Evolutionary conservation across 495 filamentous ascomycete genomes (phyloP).

Genomic region (Hypoxylon intermedium): DNA sequence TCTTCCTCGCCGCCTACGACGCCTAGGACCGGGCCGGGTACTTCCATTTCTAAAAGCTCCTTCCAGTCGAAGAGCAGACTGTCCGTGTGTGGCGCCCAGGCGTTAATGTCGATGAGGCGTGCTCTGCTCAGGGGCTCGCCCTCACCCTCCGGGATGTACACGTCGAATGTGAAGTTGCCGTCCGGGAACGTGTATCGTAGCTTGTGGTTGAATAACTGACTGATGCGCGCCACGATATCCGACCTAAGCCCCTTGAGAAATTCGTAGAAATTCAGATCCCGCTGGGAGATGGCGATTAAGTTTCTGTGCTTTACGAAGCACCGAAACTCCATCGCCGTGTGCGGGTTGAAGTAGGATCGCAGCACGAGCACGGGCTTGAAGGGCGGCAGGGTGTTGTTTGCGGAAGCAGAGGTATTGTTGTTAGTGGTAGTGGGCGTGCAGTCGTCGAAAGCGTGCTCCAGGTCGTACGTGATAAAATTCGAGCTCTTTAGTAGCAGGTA

Average conservation of each 20-base stretch:
- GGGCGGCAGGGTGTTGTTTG: slow-evolving; percentile 61
- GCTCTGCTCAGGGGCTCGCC: slow-evolving; percentile 63
- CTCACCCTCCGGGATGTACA: slow-evolving; percentile 82
- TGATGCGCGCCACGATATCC: slow-evolving; percentile 66
- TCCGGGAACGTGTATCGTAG: slow-evolving; percentile 83
- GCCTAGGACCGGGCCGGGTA: slow-evolving; percentile 58
- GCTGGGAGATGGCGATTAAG: slow-evolving; percentile 84
- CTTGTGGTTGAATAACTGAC: slow-evolving; percentile 74
- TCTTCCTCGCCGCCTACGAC: slow-evolving; percentile 48
- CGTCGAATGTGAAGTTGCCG: slow-evolving; percentile 84
- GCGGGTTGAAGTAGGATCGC: slow-evolving; percentile 83
- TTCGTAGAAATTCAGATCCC: slow-evolving; percentile 87
- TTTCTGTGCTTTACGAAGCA: slow-evolving; percentile 85
- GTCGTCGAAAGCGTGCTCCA: slow-evolving; percentile 90
- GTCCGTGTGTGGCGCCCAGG: slow-evolving; percentile 91
- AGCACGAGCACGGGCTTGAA: slow-evolving; percentile 70
- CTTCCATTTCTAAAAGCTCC: slow-evolving; percentile 77
- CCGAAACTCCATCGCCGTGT: slow-evolving; percentile 90
- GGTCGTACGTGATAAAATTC: slow-evolving; percentile 91
- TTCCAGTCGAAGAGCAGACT: slow-evolving; percentile 88
- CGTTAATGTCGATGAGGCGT: slow-evolving; percentile 92
- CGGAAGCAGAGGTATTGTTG: slow-evolving; percentile 1
- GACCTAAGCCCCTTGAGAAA: slow-evolving; percentile 74
- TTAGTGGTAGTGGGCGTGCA: slow-evolving; percentile 55
- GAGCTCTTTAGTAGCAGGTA: slow-evolving; percentile 93